These are phyloP conservation scores for Domatiomyces globalis DNA, from an alignment of 2,329 filamentous ascomycete species.

Conservation along the genomic window DNA sequence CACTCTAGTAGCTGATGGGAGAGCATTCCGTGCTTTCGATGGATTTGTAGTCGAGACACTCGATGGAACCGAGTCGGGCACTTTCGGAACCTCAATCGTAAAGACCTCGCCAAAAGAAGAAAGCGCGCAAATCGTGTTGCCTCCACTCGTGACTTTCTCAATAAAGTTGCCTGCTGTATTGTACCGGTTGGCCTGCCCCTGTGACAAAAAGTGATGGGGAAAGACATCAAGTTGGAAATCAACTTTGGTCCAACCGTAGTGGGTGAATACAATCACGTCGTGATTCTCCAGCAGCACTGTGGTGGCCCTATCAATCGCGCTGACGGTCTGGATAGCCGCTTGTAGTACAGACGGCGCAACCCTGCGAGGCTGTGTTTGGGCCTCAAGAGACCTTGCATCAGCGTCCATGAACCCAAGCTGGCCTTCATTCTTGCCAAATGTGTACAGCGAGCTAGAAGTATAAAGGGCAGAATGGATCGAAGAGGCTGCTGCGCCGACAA, in stretches of 20 bases:
- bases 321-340: slow-evolving; percentile 59
- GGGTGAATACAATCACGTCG: slow-evolving; percentile 86
- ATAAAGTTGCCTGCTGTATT: slow-evolving; percentile 55
- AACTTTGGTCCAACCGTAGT: slow-evolving; percentile 88
- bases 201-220: slow-evolving; percentile 50
- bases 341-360: slow-evolving; percentile 74
- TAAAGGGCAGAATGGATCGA: slow-evolving; percentile 83
- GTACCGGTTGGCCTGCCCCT: slow-evolving; percentile 51
- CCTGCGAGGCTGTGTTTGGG: slow-evolving; percentile 68
- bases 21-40: slow-evolving; percentile 68
- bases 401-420: slow-evolving; percentile 91
- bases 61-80: slow-evolving; percentile 45
- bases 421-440: slow-evolving; percentile 89
- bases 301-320: slow-evolving; percentile 82
- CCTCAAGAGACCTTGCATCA: slow-evolving; percentile 75
- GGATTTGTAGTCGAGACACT: slow-evolving; percentile 79
- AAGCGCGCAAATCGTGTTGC: slow-evolving; percentile 81
- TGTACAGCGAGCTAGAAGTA: slow-evolving; percentile 67
- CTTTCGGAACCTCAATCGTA: slow-evolving; percentile 62
- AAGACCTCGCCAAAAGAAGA: slow-evolving; percentile 77
- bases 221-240: slow-evolving; percentile 67
- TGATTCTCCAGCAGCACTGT: slow-evolving; percentile 72
- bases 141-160: slow-evolving; percentile 63
- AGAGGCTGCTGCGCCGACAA: slow-evolving; percentile 76
- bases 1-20: slow-evolving; percentile 64